Conservation (phyloP, 2,329 filamentous ascomycete genomes). For the Curvularia verruculosa region DNA sequence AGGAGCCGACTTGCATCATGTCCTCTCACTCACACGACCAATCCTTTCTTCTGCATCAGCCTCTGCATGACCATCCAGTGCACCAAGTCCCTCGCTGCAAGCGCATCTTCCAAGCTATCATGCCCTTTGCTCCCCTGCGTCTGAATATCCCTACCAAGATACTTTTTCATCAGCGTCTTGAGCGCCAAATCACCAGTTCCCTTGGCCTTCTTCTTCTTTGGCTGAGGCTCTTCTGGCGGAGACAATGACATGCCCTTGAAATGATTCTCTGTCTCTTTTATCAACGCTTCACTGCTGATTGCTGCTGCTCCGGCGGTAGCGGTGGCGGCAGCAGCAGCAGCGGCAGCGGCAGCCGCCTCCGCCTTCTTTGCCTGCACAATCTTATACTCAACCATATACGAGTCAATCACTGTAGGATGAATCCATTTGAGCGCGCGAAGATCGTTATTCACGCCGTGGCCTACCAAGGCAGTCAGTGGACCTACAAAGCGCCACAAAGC, state of each 20-base stretch:
- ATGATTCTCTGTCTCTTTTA: not conserved
- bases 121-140: conserved; percentile 72
- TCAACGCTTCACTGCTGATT: not conserved
- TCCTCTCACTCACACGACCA: not conserved
- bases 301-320: not conserved
- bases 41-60: not conserved
- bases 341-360: conserved; percentile 9
- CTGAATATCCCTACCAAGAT: conserved; percentile 84
- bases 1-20: too few relatives aligned
- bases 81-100: conserved; percentile 85
- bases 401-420: conserved; percentile 56
- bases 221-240: not conserved
- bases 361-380: conserved; percentile 10
- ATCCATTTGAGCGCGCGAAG: conserved; percentile 57
- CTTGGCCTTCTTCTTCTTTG: conserved; percentile 9
- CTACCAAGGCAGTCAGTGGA: conserved; percentile 57
- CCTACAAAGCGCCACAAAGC: conserved; percentile 55
- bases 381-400: conserved; percentile 37
- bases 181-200: conserved; percentile 49
- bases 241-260: not conserved
- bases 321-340: not conserved
- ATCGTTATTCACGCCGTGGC: conserved; percentile 55
- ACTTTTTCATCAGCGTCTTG: conserved; percentile 84
- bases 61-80: conserved; percentile 69
- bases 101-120: conserved; percentile 88